These are phyloP conservation scores for Ogataea ramenticola DNA, from an alignment of 805 yeast species.

Conservation along the genomic window DNA sequence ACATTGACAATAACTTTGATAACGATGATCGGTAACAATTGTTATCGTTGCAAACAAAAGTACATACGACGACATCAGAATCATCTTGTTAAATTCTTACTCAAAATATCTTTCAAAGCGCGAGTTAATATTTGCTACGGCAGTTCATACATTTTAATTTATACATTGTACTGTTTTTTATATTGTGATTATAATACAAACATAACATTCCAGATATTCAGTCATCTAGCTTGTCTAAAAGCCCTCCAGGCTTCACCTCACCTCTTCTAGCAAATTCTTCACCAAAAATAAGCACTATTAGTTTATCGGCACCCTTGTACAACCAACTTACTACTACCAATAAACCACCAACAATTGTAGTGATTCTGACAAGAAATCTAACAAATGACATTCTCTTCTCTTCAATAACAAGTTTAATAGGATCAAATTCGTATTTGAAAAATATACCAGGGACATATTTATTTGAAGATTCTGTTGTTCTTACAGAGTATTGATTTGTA, in stretches of 20 bases:
- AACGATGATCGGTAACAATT: too few species aligned
- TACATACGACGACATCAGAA: too few species aligned
- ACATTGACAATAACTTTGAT: too few species aligned
- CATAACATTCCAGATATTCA: too few species aligned
- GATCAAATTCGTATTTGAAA: constrained; percentile 83
- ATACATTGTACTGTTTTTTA: too few species aligned
- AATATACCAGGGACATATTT: constrained; percentile 65
- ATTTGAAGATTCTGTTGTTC: constrained; percentile 29
- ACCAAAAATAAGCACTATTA: constrained; percentile 49
- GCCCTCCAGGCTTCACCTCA: constrained; percentile 31
- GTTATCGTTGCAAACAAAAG: too few species aligned
- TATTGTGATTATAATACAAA: too few species aligned
- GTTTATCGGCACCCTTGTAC: constrained; percentile 48
- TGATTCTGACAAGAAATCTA: constrained; percentile 69
- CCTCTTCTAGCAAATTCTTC: constrained; percentile 44
- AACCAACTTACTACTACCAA: constrained; percentile 63
- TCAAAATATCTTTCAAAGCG: too few species aligned
- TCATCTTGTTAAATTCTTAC: too few species aligned
- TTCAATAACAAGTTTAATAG: constrained; percentile 59
- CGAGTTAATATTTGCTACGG: too few species aligned
- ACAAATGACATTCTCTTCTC: constrained; percentile 73
- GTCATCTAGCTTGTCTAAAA: constrained; percentile 20
- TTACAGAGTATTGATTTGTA: constrained; percentile 80
- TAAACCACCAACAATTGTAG: constrained; percentile 79
- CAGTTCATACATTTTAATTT: too few species aligned